Conservation (phyloP, 2,329 filamentous ascomycete species). For the Talaromyces pinophilus region DNA sequence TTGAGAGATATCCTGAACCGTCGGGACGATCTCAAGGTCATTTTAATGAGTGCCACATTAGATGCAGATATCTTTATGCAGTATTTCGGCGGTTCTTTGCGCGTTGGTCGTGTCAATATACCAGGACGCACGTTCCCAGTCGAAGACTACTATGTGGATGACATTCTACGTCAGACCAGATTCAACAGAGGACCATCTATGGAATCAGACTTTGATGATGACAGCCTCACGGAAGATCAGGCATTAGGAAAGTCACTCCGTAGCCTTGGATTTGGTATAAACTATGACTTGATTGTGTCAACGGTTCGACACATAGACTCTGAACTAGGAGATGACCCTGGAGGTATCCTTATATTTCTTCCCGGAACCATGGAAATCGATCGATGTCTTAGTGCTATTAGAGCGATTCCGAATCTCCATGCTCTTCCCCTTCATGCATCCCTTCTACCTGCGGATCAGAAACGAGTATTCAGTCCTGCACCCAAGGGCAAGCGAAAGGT, state of each 20-base stretch:
- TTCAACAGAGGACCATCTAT: conserved; percentile 54
- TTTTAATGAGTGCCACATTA: conserved; percentile 95
- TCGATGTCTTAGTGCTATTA: conserved; percentile 70
- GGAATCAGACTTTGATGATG: conserved; percentile 30
- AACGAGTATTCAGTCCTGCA: conserved; percentile 75
- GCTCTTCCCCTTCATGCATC: conserved; percentile 90
- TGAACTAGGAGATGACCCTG: conserved; percentile 70
- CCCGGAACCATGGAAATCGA: conserved; percentile 92
- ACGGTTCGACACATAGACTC: conserved; percentile 80
- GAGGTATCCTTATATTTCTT: conserved; percentile 92
- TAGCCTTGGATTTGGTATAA: conserved; percentile 78
- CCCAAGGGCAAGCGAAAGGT: conserved; percentile 84
- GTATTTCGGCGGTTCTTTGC: conserved; percentile 73
- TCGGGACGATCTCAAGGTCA: conserved; percentile 78
- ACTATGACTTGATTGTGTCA: conserved; percentile 81
- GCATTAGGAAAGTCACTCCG: conserved; percentile 69
- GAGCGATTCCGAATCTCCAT: conserved; percentile 66
- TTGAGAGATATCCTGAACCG: conserved; percentile 76
- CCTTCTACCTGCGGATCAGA: conserved; percentile 83
- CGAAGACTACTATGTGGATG: conserved; percentile 84
- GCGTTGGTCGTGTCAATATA: conserved; percentile 82
- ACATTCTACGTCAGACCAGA: conserved; percentile 76
- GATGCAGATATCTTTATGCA: conserved; percentile 81
- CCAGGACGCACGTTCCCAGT: conserved; percentile 87
- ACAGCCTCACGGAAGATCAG: conserved; percentile 50